Percentiles rank a stretch among this genome's conserved stretches.
These are phyloP conservation scores for Vanrija humicola DNA, from an alignment of 1,284 basidiomycete species.

Conservation along the genomic window DNA sequence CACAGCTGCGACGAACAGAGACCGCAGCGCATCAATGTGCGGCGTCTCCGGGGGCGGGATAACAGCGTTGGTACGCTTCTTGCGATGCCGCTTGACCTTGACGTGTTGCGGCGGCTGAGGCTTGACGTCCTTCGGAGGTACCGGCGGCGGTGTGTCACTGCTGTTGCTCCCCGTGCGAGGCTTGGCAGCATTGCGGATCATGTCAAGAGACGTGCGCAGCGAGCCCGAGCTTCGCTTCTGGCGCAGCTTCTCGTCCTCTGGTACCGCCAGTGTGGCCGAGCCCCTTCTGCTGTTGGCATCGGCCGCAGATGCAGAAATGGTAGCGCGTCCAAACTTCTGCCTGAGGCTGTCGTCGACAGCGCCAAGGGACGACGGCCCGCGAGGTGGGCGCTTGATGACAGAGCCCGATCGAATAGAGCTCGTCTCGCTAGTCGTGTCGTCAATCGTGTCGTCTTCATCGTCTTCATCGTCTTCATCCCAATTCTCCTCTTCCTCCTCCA, in stretches of 20 bases:
- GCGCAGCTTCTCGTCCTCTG: not conserved
- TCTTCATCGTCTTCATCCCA: conserved; percentile 51
- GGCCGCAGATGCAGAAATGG: no score
- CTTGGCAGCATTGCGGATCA: no score
- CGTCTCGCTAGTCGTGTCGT: conserved; percentile 40
- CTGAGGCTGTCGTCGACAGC: no score
- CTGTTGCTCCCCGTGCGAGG: not conserved
- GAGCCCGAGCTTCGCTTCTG: conserved; percentile 3
- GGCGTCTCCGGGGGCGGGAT: conserved; percentile 71
- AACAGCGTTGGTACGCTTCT: conserved; percentile 33
- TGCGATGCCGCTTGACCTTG: conserved; percentile 19
- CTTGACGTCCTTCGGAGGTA: conserved; percentile 9
- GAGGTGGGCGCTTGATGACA: no score
- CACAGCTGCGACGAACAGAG: conserved; percentile 86
- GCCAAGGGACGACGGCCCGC: no score
- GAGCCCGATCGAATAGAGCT: not conserved
- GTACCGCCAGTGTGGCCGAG: not conserved
- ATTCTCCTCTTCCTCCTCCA: conserved; percentile 64
- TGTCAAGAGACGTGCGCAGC: not conserved
- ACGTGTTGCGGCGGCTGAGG: conserved; percentile 49
- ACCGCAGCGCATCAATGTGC: conserved; percentile 70
- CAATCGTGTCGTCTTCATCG: conserved; percentile 30
- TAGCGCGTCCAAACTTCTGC: no score
- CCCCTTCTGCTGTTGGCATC: no score
- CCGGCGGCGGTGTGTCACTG: conserved; percentile 4